Conservation (phyloP, 2,329 filamentous ascomycete genomes). For the Fusarium sp. region DNA sequence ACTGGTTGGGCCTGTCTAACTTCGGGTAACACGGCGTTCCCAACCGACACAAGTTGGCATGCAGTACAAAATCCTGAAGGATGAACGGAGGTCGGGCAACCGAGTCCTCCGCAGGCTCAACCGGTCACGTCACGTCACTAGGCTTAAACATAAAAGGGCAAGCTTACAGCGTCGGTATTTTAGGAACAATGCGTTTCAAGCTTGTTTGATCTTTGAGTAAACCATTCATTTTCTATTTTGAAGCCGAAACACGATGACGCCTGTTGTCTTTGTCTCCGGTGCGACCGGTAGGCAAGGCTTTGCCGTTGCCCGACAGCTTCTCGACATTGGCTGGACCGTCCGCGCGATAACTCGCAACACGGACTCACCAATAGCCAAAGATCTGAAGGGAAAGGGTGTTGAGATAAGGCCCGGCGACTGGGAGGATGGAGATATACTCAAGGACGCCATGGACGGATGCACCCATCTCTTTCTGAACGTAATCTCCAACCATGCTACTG, state of each 20-base stretch:
- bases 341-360: neutral
- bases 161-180: neutral
- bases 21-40: neutral
- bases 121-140: too few relatives aligned
- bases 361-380: neutral
- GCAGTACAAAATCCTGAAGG: neutral
- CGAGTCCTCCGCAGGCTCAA: neutral
- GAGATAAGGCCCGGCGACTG: neutral
- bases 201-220: neutral
- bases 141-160: neutral
- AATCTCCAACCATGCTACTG: neutral
- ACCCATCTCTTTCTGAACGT: conserved; percentile 4
- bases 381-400: neutral
- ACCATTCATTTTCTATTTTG: too few relatives aligned
- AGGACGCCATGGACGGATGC: neutral
- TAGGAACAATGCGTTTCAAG: neutral
- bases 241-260: neutral
- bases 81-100: neutral
- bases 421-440: neutral
- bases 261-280: conserved; percentile 1
- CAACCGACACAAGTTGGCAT: too few relatives aligned
- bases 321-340: neutral
- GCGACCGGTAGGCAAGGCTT: conserved; percentile 12
- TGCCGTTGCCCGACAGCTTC: neutral
- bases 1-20: neutral